Evolutionary conservation across 176 grass and related monocot genomes (phyloP).

Genomic region (Secale cereale): DNA sequence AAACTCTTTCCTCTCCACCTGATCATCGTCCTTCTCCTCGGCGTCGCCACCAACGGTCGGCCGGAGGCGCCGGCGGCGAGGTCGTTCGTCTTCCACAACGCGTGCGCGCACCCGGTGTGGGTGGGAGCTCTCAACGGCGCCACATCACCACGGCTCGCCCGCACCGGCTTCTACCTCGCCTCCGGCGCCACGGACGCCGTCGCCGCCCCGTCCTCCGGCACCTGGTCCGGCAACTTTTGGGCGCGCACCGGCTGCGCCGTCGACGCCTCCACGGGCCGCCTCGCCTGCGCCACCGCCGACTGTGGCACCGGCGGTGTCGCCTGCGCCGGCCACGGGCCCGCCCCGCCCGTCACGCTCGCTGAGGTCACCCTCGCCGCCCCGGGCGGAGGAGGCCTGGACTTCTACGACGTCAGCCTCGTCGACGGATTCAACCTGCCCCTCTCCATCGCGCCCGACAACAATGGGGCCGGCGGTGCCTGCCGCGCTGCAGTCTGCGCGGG

Average conservation of each 20-base stretch:
- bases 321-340: neutral
- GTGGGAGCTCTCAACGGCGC: conserved; percentile 52
- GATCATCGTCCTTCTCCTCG: neutral
- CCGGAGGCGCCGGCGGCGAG: conserved; percentile 29
- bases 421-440: conserved; percentile 69
- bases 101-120: conserved; percentile 55
- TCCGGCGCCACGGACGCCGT: conserved; percentile 13
- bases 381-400: conserved; percentile 39
- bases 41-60: neutral
- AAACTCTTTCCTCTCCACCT: neutral
- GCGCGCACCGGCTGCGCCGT: conserved; percentile 44
- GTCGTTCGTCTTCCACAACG: conserved; percentile 52
- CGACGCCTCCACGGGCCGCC: neutral
- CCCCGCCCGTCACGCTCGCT: neutral
- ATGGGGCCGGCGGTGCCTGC: neutral
- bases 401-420: conserved; percentile 94
- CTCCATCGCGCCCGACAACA: conserved; percentile 30
- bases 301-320: neutral
- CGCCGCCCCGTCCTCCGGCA: conserved; percentile 30
- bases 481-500: conserved; percentile 32
- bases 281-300: conserved; percentile 13
- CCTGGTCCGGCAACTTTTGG: conserved; percentile 74
- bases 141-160: conserved; percentile 22
- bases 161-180: conserved; percentile 61
- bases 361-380: conserved; percentile 3